A percentile compares a stretch with the other conserved stretches of the same genome.
Conservation (phyloP, 305 asterid species). For the Plantago lanceolata region DNA sequence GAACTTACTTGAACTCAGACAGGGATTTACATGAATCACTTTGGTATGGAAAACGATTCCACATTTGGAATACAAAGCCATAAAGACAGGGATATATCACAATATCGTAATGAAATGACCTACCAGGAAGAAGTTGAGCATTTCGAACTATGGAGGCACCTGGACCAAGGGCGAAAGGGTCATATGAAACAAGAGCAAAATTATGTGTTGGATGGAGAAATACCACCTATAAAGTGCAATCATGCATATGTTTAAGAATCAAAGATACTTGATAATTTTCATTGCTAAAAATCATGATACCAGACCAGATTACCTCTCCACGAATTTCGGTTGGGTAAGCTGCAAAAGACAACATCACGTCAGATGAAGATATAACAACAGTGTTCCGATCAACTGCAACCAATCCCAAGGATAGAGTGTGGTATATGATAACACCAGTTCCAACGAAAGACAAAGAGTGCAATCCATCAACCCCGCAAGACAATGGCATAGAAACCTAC, state of each 20-base stretch:
- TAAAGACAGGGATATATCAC: constrained; percentile 12
- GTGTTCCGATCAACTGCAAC: constrained; percentile 96
- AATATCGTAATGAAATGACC: constrained; percentile 22
- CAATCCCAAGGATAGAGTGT: constrained; percentile 84
- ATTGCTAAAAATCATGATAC: constrained; percentile 1
- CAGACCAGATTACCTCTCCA: constrained; percentile 64
- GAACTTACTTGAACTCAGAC: too few species aligned
- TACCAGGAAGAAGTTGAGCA: constrained; percentile 98
- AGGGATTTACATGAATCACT: too few species aligned
- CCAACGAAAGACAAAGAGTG: constrained; percentile 94
- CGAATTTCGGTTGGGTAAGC: constrained; percentile 98
- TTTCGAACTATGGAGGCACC: constrained; percentile 85
- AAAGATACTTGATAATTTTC: constrained; percentile 10
- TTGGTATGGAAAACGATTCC: too few species aligned
- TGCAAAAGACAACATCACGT: constrained; percentile 96
- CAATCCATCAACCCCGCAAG: constrained; percentile 98
- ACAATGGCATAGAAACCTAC: constrained; percentile 95
- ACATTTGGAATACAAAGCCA: too few species aligned
- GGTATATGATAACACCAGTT: constrained; percentile 85
- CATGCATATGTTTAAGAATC: constrained; percentile 21
- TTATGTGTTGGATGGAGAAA: constrained; percentile 98
- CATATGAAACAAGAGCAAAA: constrained; percentile 89
- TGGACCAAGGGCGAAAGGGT: constrained; percentile 81
- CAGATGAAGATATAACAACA: constrained; percentile 89
- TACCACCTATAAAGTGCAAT: constrained; percentile 59